phyloP scores from a whole-genome alignment of 345 rosid species.

The Aegle marmelos region DNA sequence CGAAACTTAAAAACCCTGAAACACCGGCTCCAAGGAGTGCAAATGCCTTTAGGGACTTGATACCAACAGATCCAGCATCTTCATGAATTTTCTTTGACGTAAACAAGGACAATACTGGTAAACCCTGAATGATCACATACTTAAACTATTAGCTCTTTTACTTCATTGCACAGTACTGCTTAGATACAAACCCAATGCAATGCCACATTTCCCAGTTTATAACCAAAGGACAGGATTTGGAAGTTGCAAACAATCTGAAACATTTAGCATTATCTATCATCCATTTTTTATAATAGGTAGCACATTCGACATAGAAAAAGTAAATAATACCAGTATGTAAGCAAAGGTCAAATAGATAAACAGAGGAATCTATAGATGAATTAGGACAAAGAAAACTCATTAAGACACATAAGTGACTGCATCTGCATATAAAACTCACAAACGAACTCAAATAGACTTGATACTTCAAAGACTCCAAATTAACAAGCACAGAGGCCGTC shows the following conservation, averaged over 20 bases:
- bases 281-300: not conserved
- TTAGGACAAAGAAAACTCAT: not conserved
- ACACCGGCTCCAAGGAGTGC: slow-evolving; percentile 88
- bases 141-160: slow-evolving; percentile 13
- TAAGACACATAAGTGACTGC: not conserved
- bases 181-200: not conserved
- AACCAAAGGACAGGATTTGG: not conserved
- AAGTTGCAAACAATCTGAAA: not conserved
- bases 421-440: not conserved
- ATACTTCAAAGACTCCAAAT: not conserved
- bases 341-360: not conserved
- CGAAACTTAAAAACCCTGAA: slow-evolving; percentile 75
- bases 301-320: not conserved
- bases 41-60: slow-evolving; percentile 52
- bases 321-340: not conserved
- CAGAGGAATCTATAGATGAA: not conserved
- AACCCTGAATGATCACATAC: slow-evolving; percentile 41
- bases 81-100: slow-evolving; percentile 65
- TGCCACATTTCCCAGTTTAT: not conserved
- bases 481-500: not conserved
- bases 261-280: not conserved
- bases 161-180: not conserved
- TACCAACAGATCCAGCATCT: slow-evolving; percentile 54
- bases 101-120: slow-evolving; percentile 53
- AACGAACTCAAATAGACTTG: not conserved